Evolutionary conservation across 2,329 filamentous ascomycete genomes (phyloP).

Genomic region (Fusarium circinatum): DNA sequence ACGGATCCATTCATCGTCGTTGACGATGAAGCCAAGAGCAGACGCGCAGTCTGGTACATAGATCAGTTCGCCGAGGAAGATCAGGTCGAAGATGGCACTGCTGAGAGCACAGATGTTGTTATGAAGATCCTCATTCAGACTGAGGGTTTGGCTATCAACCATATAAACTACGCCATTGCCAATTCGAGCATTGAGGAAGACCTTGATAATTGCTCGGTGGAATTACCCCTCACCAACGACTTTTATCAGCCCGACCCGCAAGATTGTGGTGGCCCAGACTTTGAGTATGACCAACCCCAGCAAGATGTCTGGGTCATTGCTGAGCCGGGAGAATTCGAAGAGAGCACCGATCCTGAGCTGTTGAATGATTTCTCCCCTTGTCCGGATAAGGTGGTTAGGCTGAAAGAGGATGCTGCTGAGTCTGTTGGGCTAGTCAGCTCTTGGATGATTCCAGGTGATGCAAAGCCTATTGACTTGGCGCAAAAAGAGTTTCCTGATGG

Average conservation of each 20-base stretch:
- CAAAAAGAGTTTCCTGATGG: background rate
- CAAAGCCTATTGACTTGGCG: background rate
- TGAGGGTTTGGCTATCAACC: background rate
- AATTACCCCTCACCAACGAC: background rate
- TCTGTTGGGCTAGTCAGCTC: background rate
- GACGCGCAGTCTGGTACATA: constrained; percentile 3
- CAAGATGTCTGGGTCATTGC: background rate
- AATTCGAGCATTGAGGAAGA: background rate
- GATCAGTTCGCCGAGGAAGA: background rate
- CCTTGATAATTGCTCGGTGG: background rate
- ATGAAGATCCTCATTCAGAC: constrained; percentile 1
- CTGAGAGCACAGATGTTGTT: constrained; percentile 3
- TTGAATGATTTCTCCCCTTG: background rate
- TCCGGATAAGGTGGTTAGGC: background rate
- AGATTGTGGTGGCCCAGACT: background rate
- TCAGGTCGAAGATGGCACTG: background rate
- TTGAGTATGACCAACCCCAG: background rate
- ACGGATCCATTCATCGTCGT: background rate
- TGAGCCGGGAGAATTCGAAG: background rate
- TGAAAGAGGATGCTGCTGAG: background rate
- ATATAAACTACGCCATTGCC: background rate
- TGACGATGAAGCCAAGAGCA: background rate
- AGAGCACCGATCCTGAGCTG: background rate
- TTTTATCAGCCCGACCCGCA: background rate
- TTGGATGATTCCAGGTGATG: background rate